These are phyloP conservation scores for Aurinia saxatilis DNA, from an alignment of 345 rosid genomes.

Conservation along the genomic window DNA sequence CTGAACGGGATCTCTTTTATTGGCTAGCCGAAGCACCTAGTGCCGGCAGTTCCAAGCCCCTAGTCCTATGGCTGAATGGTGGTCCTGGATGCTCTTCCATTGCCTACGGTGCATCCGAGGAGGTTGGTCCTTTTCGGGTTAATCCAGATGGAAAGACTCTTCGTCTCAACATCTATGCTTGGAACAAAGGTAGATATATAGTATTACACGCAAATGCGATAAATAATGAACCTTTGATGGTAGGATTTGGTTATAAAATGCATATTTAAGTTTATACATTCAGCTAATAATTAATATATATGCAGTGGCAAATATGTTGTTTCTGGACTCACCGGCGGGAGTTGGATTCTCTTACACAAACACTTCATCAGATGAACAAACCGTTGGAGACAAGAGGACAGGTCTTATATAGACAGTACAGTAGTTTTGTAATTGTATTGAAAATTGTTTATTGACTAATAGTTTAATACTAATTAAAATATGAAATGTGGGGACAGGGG, in stretches of 20 bases:
- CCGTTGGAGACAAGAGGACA: slow-evolving; percentile 76
- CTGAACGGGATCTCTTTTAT: slow-evolving; percentile 68
- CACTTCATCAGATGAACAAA: slow-evolving; percentile 41
- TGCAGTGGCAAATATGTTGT: slow-evolving; percentile 71
- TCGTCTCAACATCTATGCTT: slow-evolving; percentile 47
- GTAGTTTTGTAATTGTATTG: too few relatives aligned
- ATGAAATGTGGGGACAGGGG: slow-evolving; percentile 40
- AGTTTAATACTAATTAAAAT: too few relatives aligned
- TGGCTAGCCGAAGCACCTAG: slow-evolving; percentile 56
- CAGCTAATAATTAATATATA: not conserved
- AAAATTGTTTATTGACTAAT: too few relatives aligned
- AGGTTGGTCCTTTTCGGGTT: slow-evolving; percentile 84
- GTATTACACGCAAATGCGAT: too few relatives aligned
- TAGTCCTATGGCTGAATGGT: slow-evolving; percentile 82
- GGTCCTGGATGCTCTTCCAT: slow-evolving; percentile 94
- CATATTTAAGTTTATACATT: too few relatives aligned
- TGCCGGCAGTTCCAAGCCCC: slow-evolving; percentile 34
- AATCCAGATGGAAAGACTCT: slow-evolving; percentile 54
- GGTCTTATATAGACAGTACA: slow-evolving; percentile 38
- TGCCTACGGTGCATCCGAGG: slow-evolving; percentile 85
- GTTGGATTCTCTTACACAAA: slow-evolving; percentile 87
- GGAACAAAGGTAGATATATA: slow-evolving; percentile 87
- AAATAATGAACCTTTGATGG: too few relatives aligned
- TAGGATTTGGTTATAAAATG: too few relatives aligned
- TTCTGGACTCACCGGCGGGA: slow-evolving; percentile 88